Conservation (phyloP, 257 asterid species). For the Orobanche coerulescens region DNA sequence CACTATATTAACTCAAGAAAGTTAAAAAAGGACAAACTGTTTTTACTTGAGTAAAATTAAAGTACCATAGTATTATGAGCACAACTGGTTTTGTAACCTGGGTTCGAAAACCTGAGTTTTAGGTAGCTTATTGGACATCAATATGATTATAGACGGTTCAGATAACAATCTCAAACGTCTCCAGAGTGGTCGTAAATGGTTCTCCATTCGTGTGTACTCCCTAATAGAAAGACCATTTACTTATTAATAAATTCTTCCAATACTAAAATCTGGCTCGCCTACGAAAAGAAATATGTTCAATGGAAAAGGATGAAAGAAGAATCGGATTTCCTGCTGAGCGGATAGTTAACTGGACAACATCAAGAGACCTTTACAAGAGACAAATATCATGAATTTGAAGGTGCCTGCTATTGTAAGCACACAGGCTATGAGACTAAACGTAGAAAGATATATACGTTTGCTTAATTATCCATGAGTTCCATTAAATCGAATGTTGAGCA, state of each 20-base stretch:
- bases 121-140: not conserved
- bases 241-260: not conserved
- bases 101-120: not conserved
- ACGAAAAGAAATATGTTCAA: not conserved
- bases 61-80: not conserved
- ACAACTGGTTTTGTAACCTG: not conserved
- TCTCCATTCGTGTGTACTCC: not conserved
- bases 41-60: not conserved
- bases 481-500: not conserved
- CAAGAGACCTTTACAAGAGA: no score
- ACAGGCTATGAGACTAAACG: not conserved
- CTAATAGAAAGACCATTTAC: not conserved
- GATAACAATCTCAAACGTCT: not conserved
- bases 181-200: not conserved
- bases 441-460: not conserved
- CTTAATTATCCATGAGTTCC: not conserved
- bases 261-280: not conserved
- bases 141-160: not conserved
- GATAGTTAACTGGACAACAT: no score
- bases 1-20: not conserved
- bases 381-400: slow-evolving; percentile 3
- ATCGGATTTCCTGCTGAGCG: not conserved
- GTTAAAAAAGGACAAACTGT: not conserved
- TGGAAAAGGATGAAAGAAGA: no score
- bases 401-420: slow-evolving; percentile 14